Evolutionary conservation across 2,329 filamentous ascomycete species (phyloP), one percentile per base, ranked within the genome.

Genomic region (Calonectria honghensis): DNA sequence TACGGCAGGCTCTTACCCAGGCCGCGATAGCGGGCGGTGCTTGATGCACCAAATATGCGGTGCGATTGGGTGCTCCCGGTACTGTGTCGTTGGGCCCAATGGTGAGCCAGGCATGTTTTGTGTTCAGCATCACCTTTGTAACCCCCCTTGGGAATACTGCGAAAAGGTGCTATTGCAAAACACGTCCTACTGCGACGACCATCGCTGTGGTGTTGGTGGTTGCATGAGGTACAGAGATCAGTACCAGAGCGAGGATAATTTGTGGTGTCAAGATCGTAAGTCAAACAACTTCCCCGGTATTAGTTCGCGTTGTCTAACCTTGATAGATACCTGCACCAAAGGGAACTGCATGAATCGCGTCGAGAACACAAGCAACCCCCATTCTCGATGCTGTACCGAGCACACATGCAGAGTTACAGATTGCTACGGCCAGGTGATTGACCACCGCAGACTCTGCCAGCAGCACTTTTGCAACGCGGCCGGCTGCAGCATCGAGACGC

Each of bases 251-350:
- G 16, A 31, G 3, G 16, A 6, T 3, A 75, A 70, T 9, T 13
- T 10, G 6, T 80, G 73, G 69, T 80, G 79, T 1, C 54, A 39
- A 18, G 57, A 63, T 3, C 79, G 79, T 78, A 57, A 48, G 79
- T 73, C 4, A 18, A 6, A 14, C 24, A 6, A 37, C 13, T 18
- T 3, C 2, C 5, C n/a, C 6, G 11, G 20, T 29, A 7, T 16
- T 24, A 11, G 4, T 2, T 9, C 6, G 24, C 13, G 18, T n/a
- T 2, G 1, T 4, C 78, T 80, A 29, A 80, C 32, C 2, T 1
- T 20, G 2, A 1, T 27, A 80, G 79, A 80, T 57, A 72, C 70
- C 1, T 80, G 77, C 11, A 72, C 27, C 0, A 68, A 70, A 1
- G 20, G 11, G 2, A 65, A 48, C 4, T 80, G 77, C 29, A 20